Evolutionary conservation across 805 yeast species (phyloP).

Genomic region (Pichia manshurica): DNA sequence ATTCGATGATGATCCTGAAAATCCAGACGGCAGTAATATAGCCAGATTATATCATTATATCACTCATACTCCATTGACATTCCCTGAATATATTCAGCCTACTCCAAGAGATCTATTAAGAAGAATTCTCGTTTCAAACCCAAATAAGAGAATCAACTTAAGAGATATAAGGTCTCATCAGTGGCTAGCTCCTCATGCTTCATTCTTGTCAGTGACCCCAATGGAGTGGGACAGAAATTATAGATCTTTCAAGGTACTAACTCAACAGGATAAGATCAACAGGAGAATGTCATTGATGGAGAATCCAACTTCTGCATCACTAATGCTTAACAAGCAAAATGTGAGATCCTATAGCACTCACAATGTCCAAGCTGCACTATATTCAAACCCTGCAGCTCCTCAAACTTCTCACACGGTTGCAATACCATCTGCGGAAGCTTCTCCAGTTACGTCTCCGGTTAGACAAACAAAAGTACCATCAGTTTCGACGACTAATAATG

Average conservation of each 20-base stretch:
- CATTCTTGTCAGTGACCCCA: slow-evolving; percentile 78
- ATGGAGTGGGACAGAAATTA: slow-evolving; percentile 79
- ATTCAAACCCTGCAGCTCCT: slow-evolving; percentile 58
- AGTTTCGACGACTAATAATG: not conserved
- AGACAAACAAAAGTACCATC: slow-evolving; percentile 11
- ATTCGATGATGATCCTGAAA: slow-evolving; percentile 94
- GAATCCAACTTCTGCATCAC: slow-evolving; percentile 36
- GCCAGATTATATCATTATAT: slow-evolving; percentile 87
- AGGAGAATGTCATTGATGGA: slow-evolving; percentile 41
- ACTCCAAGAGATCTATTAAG: slow-evolving; percentile 86
- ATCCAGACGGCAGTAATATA: slow-evolving; percentile 94
- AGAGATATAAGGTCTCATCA: slow-evolving; percentile 71
- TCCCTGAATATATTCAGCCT: slow-evolving; percentile 90
- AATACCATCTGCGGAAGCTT: slow-evolving; percentile 24
- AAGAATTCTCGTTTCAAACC: slow-evolving; percentile 79
- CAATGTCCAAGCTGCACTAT: slow-evolving; percentile 33
- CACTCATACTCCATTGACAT: slow-evolving; percentile 84
- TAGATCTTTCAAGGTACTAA: slow-evolving; percentile 33
- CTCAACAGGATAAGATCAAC: slow-evolving; percentile 24
- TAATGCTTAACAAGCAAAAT: slow-evolving; percentile 32
- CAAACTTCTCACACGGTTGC: slow-evolving; percentile 48
- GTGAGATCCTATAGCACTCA: slow-evolving; percentile 35
- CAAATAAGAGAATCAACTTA: slow-evolving; percentile 64
- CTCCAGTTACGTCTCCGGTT: slow-evolving; percentile 26
- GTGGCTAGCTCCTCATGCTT: slow-evolving; percentile 83